Evolutionary conservation across 1,139 yeast genomes (phyloP), one percentile per base, ranked within the genome.

Genomic region (Yamadazyma membranifaciens): DNA sequence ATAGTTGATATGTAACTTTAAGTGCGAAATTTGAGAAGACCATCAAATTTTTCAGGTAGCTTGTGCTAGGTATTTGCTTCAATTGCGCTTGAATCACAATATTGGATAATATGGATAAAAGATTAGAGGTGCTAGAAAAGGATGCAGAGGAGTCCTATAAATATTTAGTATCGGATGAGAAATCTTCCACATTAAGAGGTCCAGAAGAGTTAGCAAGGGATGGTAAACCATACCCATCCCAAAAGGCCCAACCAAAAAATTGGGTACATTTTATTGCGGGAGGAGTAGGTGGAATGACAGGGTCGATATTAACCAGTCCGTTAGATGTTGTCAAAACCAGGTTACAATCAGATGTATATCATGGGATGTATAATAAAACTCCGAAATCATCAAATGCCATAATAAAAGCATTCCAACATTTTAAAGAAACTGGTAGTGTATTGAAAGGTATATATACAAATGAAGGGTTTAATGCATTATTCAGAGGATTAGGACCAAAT

Each of bases 241-340:
- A 47, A 41, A 34, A 38, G 38, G 47, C 39, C 39, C 60, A 47
- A 50, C 80, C 83, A 2, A 79, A 78, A 51, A 95, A 95, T 41
- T 91, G 97, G 96, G 88, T 91, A 6, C 97, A 91, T 64, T 92
- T 91, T 59, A 87, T 91, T n/a, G 97, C 98, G n/a, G 98, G 98
- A 32, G 98, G 98, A 31, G 55, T 87, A 22, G 98, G 98, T 29
- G 99, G 98, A 9, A 92, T 92, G 96, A 87, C 94, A 14, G 99
- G 98, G 13, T 96, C 98, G 1, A 67, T 91, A 2, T 83, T 83
- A 42, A 94, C 98, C 0, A 85, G 96, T 52, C 99, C 99, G 0
- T 76, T 94, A 47, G 99, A 94, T 63, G 96, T 94, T 40, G 96
- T 94, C 36, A 94, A 94, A 59, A 94, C 99, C 0, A 75, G 99